A percentile compares a stretch with the other conserved stretches of the same genome.
These are phyloP conservation scores for Hymenoscyphus salicellus DNA, from an alignment of 2,329 filamentous ascomycete species.

Conservation along the genomic window DNA sequence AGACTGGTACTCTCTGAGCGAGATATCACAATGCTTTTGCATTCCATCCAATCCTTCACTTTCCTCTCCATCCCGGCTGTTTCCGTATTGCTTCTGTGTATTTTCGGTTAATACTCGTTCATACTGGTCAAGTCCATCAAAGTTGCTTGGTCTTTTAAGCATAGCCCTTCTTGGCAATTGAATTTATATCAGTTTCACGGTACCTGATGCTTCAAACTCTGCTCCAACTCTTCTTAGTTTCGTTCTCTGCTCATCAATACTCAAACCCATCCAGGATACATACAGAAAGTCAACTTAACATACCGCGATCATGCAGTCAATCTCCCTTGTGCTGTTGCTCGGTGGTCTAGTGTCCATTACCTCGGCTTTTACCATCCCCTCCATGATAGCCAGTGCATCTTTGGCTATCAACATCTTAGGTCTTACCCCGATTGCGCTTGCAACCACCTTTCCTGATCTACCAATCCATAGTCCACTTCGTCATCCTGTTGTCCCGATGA, in stretches of 20 bases:
- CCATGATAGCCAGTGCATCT: background rate
- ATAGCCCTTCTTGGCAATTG: background rate
- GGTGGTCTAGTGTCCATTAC: background rate
- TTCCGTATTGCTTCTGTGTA: background rate
- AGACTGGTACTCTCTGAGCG: background rate
- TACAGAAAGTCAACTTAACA: background rate
- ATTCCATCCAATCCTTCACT: background rate
- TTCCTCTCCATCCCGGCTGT: background rate
- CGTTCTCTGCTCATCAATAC: background rate
- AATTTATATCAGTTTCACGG: background rate
- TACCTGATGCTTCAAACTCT: background rate
- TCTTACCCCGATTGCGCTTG: background rate
- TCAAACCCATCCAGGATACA: background rate
- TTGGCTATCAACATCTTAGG: background rate
- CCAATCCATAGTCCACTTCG: background rate
- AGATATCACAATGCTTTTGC: background rate
- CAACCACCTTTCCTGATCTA: background rate
- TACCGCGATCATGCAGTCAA: background rate
- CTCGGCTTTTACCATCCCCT: background rate
- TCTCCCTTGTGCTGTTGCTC: background rate
- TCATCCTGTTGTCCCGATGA: background rate
- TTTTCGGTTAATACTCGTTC: background rate
- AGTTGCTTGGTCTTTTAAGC: background rate
- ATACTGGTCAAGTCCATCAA: background rate
- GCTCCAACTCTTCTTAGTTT: background rate